These are phyloP conservation scores for Entonaema liquescens DNA, from an alignment of 495 filamentous ascomycete species.

Conservation along the genomic window DNA sequence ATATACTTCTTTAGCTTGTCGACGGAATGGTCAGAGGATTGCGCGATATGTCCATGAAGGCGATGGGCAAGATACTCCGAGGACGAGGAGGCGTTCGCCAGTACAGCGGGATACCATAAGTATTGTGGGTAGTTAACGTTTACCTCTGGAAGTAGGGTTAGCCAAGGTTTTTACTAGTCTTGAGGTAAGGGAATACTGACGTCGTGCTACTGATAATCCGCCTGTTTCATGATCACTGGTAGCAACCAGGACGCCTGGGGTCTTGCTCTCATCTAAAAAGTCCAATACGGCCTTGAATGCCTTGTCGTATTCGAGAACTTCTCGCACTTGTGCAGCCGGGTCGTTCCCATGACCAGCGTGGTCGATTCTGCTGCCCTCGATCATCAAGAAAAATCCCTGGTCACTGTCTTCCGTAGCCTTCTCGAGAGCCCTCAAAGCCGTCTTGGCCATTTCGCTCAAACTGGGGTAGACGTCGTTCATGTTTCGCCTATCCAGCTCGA, in stretches of 20 bases:
- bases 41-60: constrained; percentile 65
- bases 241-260: constrained; percentile 80
- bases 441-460: constrained; percentile 88
- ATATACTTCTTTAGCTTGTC: constrained; percentile 65
- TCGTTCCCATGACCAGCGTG: constrained; percentile 97
- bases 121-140: constrained; percentile 64
- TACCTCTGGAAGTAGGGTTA: constrained; percentile 43
- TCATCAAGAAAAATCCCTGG: constrained; percentile 97
- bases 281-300: constrained; percentile 83
- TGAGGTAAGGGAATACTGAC: constrained; percentile 51
- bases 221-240: constrained; percentile 98
- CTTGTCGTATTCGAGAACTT: constrained; percentile 91
- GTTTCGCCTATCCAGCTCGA: constrained; percentile 85
- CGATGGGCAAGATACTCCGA: constrained; percentile 70
- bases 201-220: constrained; percentile 80
- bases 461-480: constrained; percentile 85
- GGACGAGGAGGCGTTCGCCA: constrained; percentile 83
- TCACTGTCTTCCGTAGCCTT: constrained; percentile 86
- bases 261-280: constrained; percentile 77
- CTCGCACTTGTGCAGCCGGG: constrained; percentile 92
- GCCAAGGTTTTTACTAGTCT: not conserved
- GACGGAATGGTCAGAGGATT: constrained; percentile 39
- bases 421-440: constrained; percentile 78
- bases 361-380: constrained; percentile 95
- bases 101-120: constrained; percentile 82